These are phyloP conservation scores for Dactylellina drechsleri DNA, from an alignment of 2,329 filamentous ascomycete genomes.

Conservation along the genomic window DNA sequence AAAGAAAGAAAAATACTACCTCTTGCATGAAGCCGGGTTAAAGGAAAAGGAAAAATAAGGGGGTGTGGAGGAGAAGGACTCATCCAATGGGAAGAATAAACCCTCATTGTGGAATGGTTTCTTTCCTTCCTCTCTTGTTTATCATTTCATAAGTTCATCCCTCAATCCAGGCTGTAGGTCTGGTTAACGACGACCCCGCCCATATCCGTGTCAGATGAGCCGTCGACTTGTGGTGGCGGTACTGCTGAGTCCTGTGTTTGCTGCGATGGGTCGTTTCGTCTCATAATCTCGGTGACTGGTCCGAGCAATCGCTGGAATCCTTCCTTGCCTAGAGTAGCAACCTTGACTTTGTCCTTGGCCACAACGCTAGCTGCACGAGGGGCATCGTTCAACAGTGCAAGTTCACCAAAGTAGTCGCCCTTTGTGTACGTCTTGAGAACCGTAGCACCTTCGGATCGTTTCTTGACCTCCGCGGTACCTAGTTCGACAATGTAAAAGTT, in stretches of 20 bases:
- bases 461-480: slow-evolving; percentile 87
- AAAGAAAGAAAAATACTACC: slow-evolving; percentile 22
- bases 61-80: not conserved
- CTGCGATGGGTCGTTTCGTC: slow-evolving; percentile 71
- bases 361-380: slow-evolving; percentile 90
- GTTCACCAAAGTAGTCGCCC: slow-evolving; percentile 96
- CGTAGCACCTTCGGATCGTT: slow-evolving; percentile 74
- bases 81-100: slow-evolving; percentile 32
- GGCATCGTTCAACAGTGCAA: slow-evolving; percentile 91
- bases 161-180: slow-evolving; percentile 65
- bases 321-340: slow-evolving; percentile 89
- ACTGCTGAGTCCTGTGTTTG: slow-evolving; percentile 58
- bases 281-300: slow-evolving; percentile 93
- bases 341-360: slow-evolving; percentile 86
- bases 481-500: slow-evolving; percentile 91
- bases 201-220: slow-evolving; percentile 70
- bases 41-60: slow-evolving; percentile 9
- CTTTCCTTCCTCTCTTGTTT: not conserved
- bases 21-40: slow-evolving; percentile 20
- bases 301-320: slow-evolving; percentile 94
- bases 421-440: slow-evolving; percentile 82
- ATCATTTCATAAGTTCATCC: not conserved
- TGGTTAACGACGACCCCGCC: slow-evolving; percentile 66
- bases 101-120: not conserved
- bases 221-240: slow-evolving; percentile 41